Percentiles rank a stretch among this genome's conserved stretches.
phyloP scores from a whole-genome alignment of 768 basidiomycete genomes.

The Tephrocybe sp. region DNA sequence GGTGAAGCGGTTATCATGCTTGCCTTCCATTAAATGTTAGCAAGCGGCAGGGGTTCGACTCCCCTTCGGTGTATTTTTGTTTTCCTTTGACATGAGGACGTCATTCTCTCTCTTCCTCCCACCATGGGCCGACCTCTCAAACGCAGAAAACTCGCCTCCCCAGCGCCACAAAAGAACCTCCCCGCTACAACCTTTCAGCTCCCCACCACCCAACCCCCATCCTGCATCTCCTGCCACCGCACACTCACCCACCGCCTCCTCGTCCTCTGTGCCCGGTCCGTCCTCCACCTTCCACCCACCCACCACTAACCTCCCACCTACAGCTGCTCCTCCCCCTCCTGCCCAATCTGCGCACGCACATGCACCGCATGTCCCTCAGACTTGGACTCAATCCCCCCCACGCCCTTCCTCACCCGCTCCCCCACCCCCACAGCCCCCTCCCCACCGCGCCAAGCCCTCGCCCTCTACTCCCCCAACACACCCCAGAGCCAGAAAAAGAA shows the following conservation, averaged over 20 bases:
- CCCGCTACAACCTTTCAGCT: neutral
- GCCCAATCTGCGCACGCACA: slow-evolving; percentile 45
- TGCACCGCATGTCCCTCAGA: slow-evolving; percentile 36
- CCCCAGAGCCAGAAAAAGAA: slow-evolving; percentile 20
- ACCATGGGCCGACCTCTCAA: slow-evolving; percentile 26
- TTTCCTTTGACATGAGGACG: slow-evolving; percentile 14
- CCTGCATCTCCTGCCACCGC: slow-evolving; percentile 31
- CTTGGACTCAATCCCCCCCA: slow-evolving; percentile 37
- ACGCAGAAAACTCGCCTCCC: slow-evolving; percentile 23
- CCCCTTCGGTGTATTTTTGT: slow-evolving; percentile 58
- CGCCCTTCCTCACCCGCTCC: slow-evolving; percentile 39
- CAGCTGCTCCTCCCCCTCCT: slow-evolving; percentile 41
- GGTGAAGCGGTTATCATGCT: slow-evolving; percentile 94
- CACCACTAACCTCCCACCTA: neutral
- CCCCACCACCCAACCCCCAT: slow-evolving; percentile 4
- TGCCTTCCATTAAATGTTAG: slow-evolving; percentile 67
- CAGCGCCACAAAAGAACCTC: slow-evolving; percentile 1
- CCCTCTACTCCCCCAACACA: slow-evolving; percentile 28
- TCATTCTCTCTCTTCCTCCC: neutral
- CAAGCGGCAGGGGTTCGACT: slow-evolving; percentile 80
- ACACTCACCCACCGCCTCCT: slow-evolving; percentile 19
- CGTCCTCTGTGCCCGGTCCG: slow-evolving; percentile 28
- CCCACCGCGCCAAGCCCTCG: slow-evolving; percentile 28
- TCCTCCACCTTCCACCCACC: neutral
- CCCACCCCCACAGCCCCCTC: slow-evolving; percentile 32